Base-by-base conservation (phyloP, 306 rosid species). In the Sindora glabra region DNA sequence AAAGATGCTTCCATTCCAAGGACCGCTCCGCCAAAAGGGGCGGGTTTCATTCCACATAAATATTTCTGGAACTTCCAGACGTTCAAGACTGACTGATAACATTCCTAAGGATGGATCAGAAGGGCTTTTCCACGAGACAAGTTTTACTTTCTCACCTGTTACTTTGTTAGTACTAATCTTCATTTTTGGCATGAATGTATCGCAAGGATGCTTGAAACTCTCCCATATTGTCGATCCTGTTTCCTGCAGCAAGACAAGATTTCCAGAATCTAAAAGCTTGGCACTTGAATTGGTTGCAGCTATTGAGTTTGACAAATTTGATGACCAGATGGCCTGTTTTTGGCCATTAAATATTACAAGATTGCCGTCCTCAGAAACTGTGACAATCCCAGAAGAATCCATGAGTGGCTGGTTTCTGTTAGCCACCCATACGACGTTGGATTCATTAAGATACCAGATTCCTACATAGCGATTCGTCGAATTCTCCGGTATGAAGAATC, bases 401-500 rank as follows among this genome's bases (percentile, higher is more conserved):
- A 42, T 11, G 30, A 75, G 44, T 1, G 75, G 64, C 8, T 44
- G 18, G 8, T 69, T 61, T 58, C 56, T 65, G 29, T 59, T 70
- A 16, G 70, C 74, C 9, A 70, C 65, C 81, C 81, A 75, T 3
- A 70, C 47, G 41, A 52, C 39, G 10, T 3, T 27, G 8, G 11
- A 29, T 36, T 0, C 18, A 42, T 27, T 21, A 7, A 13, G 19
- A 47, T 65, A 63, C 77, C 81, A 76, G 3, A 76, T 26, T 3
- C 77, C 77, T 15, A 70, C 59, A 1, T 59, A 76, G 6, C 25
- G 57, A n/a, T 29, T 9, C 8, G 39, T 6, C 2, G 73, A 59
- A 30, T 48, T 59, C 29, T 5, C 39, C 5, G 54, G 76, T 33
- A 49, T 53, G 32, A 76, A 76, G 60, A 76, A 70, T 36, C 81